Conservation (phyloP, 805 yeast genomes). For the Myxozyma monticola region DNA sequence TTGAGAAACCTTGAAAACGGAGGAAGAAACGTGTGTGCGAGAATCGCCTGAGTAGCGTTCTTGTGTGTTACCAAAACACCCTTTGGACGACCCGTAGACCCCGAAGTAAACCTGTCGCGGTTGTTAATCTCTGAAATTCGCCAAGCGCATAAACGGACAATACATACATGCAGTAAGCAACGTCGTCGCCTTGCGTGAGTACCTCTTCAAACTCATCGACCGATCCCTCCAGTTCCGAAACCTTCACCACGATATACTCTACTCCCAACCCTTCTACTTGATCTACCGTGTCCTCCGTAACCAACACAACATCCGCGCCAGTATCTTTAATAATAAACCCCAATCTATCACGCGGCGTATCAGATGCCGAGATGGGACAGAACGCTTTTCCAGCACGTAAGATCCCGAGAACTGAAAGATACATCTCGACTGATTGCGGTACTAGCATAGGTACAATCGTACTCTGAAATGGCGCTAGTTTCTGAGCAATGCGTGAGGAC, state of each 20-base stretch:
- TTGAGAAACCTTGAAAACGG: conserved; percentile 30
- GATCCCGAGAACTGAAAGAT: conserved; percentile 30
- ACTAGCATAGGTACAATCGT: conserved; percentile 29
- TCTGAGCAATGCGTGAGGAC: conserved; percentile 3
- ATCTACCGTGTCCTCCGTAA: conserved; percentile 1
- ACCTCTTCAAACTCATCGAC: background rate
- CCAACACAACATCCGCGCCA: conserved; percentile 23
- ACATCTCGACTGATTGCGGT: conserved; percentile 29
- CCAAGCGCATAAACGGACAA: background rate
- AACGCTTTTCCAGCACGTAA: conserved; percentile 32
- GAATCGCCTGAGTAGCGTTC: conserved; percentile 28
- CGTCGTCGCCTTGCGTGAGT: background rate
- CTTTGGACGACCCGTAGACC: conserved; percentile 56
- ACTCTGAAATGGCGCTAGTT: background rate
- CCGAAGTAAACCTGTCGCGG: conserved; percentile 51
- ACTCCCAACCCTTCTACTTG: conserved; percentile 7
- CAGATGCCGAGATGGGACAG: conserved; percentile 29
- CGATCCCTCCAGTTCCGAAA: background rate
- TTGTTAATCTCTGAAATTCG: no score
- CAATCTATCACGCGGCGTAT: conserved; percentile 28
- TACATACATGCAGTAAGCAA: conserved; percentile 29
- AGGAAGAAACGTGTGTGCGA: conserved; percentile 31
- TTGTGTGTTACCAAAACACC: conserved; percentile 44
- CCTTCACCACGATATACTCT: conserved; percentile 5
- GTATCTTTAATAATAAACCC: conserved; percentile 22